phyloP scores from a whole-genome alignment of 2,329 filamentous ascomycete species.

The Drechslerella coelobrocha region DNA sequence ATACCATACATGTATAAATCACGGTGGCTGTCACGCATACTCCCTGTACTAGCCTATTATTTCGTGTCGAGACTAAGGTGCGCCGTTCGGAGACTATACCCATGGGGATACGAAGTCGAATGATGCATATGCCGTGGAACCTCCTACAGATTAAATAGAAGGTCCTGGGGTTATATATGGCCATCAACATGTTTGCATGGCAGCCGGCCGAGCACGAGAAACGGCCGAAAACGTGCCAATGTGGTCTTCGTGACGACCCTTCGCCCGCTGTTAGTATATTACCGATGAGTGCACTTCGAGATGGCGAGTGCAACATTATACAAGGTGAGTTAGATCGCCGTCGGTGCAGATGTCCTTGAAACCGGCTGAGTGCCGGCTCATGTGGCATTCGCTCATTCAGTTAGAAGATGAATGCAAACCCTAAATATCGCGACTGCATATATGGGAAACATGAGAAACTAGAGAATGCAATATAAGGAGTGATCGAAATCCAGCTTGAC shows the following conservation, averaged over 20 bases:
- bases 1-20: too few relatives aligned
- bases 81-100: too few relatives aligned
- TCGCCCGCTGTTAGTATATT: background rate
- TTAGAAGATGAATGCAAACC: background rate
- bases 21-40: too few relatives aligned
- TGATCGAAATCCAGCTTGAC: too few relatives aligned
- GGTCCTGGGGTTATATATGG: constrained; percentile 7
- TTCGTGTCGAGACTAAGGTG: too few relatives aligned
- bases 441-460: too few relatives aligned
- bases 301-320: background rate
- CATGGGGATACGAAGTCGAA: constrained; percentile 8
- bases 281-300: background rate
- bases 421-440: too few relatives aligned
- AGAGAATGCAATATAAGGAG: too few relatives aligned
- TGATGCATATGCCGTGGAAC: background rate
- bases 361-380: background rate
- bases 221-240: constrained; percentile 26
- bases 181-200: constrained; percentile 22
- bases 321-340: background rate
- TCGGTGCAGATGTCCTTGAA: too few relatives aligned
- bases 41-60: too few relatives aligned
- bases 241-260: background rate
- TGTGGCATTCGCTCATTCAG: background rate
- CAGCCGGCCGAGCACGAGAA: constrained; percentile 17
- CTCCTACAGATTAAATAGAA: background rate